Conservation (phyloP, 1,284 basidiomycete genomes). For the Boletus smithii region DNA sequence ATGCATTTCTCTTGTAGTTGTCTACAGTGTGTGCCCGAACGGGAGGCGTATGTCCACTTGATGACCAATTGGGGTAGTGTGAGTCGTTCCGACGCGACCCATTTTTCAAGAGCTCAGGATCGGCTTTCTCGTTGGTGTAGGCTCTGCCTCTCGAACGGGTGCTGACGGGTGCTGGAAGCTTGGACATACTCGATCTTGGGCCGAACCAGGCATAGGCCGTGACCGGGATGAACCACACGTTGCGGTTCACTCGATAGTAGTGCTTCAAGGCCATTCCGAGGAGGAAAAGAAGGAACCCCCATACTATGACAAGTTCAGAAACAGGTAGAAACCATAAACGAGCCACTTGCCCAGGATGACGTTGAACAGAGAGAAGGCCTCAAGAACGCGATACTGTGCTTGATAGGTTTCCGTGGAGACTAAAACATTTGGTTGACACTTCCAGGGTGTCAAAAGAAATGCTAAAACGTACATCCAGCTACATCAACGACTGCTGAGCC, state of each 20-base stretch:
- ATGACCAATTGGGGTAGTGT: constrained; percentile 33
- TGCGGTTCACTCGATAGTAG: constrained; percentile 59
- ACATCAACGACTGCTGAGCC: constrained; percentile 52
- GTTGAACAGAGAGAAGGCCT: constrained; percentile 75
- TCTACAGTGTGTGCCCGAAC: constrained; percentile 36
- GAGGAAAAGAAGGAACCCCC: constrained; percentile 57
- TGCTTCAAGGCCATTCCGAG: constrained; percentile 63
- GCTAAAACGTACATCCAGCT: constrained; percentile 52
- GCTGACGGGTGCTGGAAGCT: constrained; percentile 33
- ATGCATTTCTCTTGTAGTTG: constrained; percentile 41
- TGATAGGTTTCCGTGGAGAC: constrained; percentile 72
- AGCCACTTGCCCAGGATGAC: constrained; percentile 56
- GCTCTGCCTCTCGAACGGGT: constrained; percentile 35
- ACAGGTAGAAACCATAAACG: constrained; percentile 5
- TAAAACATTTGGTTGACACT: constrained; percentile 18
- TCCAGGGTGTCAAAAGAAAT: neutral
- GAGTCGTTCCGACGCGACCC: constrained; percentile 19
- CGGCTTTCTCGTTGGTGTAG: constrained; percentile 23
- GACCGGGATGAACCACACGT: constrained; percentile 72
- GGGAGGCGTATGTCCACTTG: constrained; percentile 31
- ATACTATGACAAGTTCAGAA: constrained; percentile 44
- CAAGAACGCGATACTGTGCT: constrained; percentile 76
- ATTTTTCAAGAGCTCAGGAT: constrained; percentile 25
- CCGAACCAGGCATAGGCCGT: constrained; percentile 71
- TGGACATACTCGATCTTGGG: constrained; percentile 37